Percentiles rank a stretch among this genome's conserved stretches.
phyloP scores from a whole-genome alignment of 345 rosid genomes.

The Eucalyptus pumila region DNA sequence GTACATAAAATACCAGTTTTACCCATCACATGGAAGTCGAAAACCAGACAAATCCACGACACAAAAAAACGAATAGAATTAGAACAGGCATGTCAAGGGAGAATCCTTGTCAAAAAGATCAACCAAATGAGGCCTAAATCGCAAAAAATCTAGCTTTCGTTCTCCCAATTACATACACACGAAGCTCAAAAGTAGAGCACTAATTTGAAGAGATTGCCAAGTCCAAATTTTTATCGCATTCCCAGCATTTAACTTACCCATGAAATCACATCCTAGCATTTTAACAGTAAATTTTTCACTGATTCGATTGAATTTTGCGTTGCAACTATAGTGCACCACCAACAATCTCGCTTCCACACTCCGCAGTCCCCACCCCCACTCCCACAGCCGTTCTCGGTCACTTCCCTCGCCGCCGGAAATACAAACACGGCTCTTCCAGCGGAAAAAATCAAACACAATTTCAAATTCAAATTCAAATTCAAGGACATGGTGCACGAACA shows the following conservation, averaged over 20 bases:
- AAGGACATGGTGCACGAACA: background rate
- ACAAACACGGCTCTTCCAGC: background rate
- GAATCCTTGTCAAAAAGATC: background rate
- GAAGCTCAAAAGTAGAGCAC: background rate
- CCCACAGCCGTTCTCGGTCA: background rate
- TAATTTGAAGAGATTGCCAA: background rate
- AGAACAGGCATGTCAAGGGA: background rate
- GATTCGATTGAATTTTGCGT: background rate
- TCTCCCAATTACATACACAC: background rate
- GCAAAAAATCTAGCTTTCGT: background rate
- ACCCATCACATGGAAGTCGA: background rate
- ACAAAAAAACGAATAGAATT: background rate
- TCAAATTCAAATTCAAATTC: background rate
- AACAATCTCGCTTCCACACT: background rate
- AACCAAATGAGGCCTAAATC: background rate
- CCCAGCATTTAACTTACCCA: background rate
- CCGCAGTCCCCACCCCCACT: background rate
- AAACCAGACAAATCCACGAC: background rate
- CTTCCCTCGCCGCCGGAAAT: background rate
- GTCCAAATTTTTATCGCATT: background rate
- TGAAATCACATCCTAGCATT: background rate
- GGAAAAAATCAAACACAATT: background rate
- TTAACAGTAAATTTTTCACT: background rate
- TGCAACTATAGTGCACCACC: background rate
- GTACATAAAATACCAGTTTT: background rate